phyloP scores from a whole-genome alignment of 1,139 yeast genomes.

The Blastobotrys raffinosifermentans region DNA sequence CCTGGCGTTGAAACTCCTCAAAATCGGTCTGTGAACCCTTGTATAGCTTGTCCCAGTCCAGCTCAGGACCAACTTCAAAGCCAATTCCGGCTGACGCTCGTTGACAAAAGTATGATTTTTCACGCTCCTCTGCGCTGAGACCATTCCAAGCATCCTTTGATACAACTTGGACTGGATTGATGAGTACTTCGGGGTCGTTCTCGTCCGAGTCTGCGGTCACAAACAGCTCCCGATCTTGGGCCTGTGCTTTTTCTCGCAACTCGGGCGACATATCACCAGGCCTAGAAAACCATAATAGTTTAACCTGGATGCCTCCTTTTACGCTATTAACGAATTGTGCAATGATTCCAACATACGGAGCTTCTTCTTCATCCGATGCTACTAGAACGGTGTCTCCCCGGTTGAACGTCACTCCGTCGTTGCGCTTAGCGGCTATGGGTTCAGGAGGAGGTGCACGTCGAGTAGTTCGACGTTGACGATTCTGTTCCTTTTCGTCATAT shows the following conservation, averaged over 20 bases:
- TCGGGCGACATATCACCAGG: conserved; percentile 10
- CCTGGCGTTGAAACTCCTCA: conserved; percentile 4
- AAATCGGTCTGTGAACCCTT: conserved; percentile 14
- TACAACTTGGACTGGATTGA: conserved; percentile 16
- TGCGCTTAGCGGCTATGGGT: conserved; percentile 16
- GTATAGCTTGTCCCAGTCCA: conserved; percentile 16
- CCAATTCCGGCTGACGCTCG: conserved; percentile 11
- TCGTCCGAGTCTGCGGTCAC: conserved; percentile 18
- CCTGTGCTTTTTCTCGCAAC: conserved; percentile 5
- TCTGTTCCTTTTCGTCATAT: no score
- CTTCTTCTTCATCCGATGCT: conserved; percentile 13
- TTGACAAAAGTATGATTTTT: conserved; percentile 13
- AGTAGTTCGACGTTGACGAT: no score
- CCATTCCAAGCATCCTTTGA: conserved; percentile 7
- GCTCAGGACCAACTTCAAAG: conserved; percentile 9
- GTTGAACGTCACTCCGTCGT: conserved; percentile 15
- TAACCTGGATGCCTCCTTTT: conserved; percentile 17
- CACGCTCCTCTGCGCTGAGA: conserved; percentile 1
- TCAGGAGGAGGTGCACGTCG: no score
- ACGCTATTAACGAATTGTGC: conserved; percentile 15
- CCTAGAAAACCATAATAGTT: conserved; percentile 19
- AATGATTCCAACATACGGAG: conserved; percentile 20
- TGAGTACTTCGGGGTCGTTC: conserved; percentile 17
- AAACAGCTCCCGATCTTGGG: conserved; percentile 15
- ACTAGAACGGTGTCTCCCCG: conserved; percentile 21